A percentile compares a stretch with the other conserved stretches of the same genome.
Evolutionary conservation across 2,329 filamentous ascomycete genomes (phyloP).

Genomic region (Penicillium verrucosum): DNA sequence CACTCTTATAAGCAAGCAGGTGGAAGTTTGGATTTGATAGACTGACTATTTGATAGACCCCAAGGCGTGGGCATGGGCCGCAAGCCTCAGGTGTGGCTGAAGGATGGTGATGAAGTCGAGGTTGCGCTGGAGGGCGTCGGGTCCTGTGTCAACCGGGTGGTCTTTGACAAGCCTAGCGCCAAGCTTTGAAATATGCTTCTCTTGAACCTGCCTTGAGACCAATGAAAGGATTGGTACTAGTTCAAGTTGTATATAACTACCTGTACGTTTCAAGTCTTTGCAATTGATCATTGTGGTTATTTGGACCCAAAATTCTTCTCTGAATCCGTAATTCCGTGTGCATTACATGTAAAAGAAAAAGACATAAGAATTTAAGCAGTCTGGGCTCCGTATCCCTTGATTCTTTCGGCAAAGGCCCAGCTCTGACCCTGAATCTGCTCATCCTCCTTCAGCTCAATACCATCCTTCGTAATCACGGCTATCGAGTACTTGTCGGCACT

Average conservation of each 20-base stretch:
- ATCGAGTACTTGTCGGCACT: constrained; percentile 89
- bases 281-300: neutral
- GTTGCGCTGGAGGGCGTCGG: constrained; percentile 66
- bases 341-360: constrained; percentile 11
- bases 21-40: constrained; percentile 29
- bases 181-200: constrained; percentile 32
- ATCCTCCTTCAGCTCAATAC: constrained; percentile 77
- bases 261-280: neutral
- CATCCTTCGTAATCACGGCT: constrained; percentile 82
- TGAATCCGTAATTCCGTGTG: constrained; percentile 5
- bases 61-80: constrained; percentile 69
- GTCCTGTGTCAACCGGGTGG: constrained; percentile 47
- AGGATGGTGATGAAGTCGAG: constrained; percentile 67
- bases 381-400: constrained; percentile 93
- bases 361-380: constrained; percentile 39
- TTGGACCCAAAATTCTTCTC: neutral
- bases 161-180: constrained; percentile 41
- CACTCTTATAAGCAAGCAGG: neutral
- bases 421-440: constrained; percentile 92
- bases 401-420: constrained; percentile 95
- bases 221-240: neutral
- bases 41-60: constrained; percentile 57
- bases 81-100: constrained; percentile 64
- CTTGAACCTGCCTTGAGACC: neutral
- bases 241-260: neutral